Base-by-base conservation (phyloP, 225 moss, liverwort and hornwort species). In the Straminergon stramineum region DNA sequence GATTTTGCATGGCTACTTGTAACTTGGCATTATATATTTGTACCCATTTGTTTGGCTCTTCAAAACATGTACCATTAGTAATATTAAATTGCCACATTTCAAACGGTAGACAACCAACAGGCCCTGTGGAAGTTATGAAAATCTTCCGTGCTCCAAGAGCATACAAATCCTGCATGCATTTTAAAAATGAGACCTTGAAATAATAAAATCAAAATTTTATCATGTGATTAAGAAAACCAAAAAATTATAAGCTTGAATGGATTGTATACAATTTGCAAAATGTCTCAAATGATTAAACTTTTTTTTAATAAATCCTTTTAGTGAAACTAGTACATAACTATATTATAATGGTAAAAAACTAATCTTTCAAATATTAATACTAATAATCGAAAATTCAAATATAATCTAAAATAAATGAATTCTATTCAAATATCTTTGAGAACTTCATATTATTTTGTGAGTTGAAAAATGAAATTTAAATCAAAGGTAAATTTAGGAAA, bases 11-110 rank as follows among this genome's bases (percentile, higher is more conserved):
- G 13, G 91, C 85, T 78, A 34, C 27, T 91, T 92, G 90, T 51
- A 94, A 67, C 67, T 88, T 94, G 11, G 85, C 14, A 28, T 94
- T 94, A 7, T 93, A 93, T 45, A 61, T 84, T 77, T 92, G 79
- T 28, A 94, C 94, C 93, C 92, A 93, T 34, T 19, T 48, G 28
- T 94, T 94, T 58, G 92, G 88, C 57, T 93, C 89, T 68, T 93
- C 93, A n/a, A 85, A 24, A 41, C 93, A 93, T n/a, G 51, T 23
- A 6, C 92, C 91, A 69, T 88, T 73, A 1, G 93, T 93, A 11
- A 85, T 61, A 82, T 91, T 93, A 9, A 79, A 75, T 91, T 87
- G 62, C 94, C 94, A 94, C 85, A 93, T 26, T 70, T 91, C 92
- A 45, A 89, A 93, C 2, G 94, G 94, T 3, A 94, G 51, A 70